These are phyloP conservation scores for Metschnikowia lochheadii DNA, from an alignment of 805 yeast genomes.

Conservation along the genomic window DNA sequence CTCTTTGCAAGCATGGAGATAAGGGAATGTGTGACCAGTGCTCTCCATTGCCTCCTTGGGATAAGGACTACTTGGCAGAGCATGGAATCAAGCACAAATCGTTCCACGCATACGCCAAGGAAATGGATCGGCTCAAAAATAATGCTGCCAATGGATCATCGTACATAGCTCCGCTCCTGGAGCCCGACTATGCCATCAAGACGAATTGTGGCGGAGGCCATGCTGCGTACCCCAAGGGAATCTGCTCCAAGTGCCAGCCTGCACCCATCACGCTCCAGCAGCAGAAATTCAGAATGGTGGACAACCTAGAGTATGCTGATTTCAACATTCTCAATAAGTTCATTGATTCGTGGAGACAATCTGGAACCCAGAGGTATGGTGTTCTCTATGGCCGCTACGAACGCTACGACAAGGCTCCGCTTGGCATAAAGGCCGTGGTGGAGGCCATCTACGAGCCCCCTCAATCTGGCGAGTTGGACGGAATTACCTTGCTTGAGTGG, in stretches of 20 bases:
- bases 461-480: constrained; percentile 83
- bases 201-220: constrained; percentile 74
- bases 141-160: constrained; percentile 54
- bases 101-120: constrained; percentile 76
- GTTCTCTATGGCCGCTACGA: constrained; percentile 79
- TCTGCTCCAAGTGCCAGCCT: constrained; percentile 96
- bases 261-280: constrained; percentile 89
- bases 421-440: constrained; percentile 91
- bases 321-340: constrained; percentile 72
- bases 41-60: constrained; percentile 95
- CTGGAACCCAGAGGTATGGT: constrained; percentile 87
- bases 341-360: constrained; percentile 86
- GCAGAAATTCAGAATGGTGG: constrained; percentile 92
- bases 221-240: constrained; percentile 90
- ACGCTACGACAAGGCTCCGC: constrained; percentile 74
- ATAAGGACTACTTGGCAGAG: constrained; percentile 66
- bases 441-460: constrained; percentile 94
- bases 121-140: constrained; percentile 62
- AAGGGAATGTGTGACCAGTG: constrained; percentile 98
- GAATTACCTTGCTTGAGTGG: constrained; percentile 58
- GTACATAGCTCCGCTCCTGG: constrained; percentile 75
- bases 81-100: constrained; percentile 83
- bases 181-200: constrained; percentile 63
- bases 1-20: constrained; percentile 79
- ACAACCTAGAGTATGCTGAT: constrained; percentile 87